Conservation (phyloP, 257 asterid genomes). For the Ophiorrhiza pumila region DNA sequence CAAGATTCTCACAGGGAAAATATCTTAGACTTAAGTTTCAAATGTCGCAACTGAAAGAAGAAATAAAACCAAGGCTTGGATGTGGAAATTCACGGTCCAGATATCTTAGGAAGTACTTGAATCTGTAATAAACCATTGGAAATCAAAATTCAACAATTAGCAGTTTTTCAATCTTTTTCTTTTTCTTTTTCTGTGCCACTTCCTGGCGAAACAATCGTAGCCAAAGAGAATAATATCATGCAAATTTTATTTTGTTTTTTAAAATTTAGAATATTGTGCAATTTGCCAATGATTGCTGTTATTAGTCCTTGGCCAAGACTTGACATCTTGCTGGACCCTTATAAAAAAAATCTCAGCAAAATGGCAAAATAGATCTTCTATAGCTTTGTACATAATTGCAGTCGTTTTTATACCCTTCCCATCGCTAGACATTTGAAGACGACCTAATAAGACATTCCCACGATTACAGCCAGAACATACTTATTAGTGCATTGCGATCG, state of each 20-base stretch:
- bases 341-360: constrained; percentile 22
- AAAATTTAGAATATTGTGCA: background rate
- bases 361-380: background rate
- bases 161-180: background rate
- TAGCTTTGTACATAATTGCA: background rate
- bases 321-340: constrained; percentile 20
- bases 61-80: background rate
- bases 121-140: too few relatives aligned
- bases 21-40: background rate
- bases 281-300: background rate
- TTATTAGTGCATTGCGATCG: constrained; percentile 6
- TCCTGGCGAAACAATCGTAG: background rate
- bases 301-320: background rate
- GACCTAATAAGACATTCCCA: background rate
- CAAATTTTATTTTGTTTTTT: too few relatives aligned
- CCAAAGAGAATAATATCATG: too few relatives aligned
- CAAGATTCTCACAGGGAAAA: background rate
- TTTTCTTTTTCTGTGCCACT: background rate
- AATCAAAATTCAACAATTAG: background rate
- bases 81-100: too few relatives aligned
- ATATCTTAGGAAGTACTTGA: too few relatives aligned
- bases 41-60: background rate
- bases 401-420: constrained; percentile 3
- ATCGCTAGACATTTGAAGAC: background rate
- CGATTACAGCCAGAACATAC: background rate